Evolutionary conservation across 176 grass and related monocot genomes (phyloP).

Genomic region (Aegilops bicornis): DNA sequence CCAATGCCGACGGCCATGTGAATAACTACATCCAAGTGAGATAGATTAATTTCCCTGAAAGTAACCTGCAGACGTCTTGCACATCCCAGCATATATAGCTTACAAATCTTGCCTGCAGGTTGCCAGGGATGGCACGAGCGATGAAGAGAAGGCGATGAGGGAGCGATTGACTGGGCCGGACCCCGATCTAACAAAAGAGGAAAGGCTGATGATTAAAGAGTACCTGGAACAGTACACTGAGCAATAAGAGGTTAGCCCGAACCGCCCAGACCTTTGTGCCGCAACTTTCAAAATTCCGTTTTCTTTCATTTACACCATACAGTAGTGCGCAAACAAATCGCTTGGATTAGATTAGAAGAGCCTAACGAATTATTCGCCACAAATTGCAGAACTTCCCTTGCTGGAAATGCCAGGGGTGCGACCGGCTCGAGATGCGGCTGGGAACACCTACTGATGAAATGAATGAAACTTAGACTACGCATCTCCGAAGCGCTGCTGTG

Average conservation of each 20-base stretch:
- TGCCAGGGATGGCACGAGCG: slow-evolving; percentile 38
- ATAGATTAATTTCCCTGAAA: neutral
- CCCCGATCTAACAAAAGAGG: slow-evolving; percentile 55
- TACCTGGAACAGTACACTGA: slow-evolving; percentile 54
- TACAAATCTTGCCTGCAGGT: slow-evolving; percentile 43
- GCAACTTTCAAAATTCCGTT: neutral
- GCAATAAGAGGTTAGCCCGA: slow-evolving; percentile 28
- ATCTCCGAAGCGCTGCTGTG: neutral
- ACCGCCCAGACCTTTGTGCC: no score
- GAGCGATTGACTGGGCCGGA: slow-evolving; percentile 55
- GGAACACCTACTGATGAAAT: neutral
- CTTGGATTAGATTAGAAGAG: neutral
- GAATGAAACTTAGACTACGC: neutral
- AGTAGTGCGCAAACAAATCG: neutral
- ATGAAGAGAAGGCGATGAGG: slow-evolving; percentile 49
- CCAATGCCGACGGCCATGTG: slow-evolving; percentile 77
- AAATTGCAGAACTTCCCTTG: slow-evolving; percentile 5
- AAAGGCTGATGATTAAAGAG: slow-evolving; percentile 77
- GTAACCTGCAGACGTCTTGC: neutral
- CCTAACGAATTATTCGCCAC: neutral
- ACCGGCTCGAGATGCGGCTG: neutral
- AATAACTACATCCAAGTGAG: slow-evolving; percentile 94
- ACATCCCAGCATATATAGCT: neutral
- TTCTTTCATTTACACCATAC: neutral
- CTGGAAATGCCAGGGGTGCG: neutral